Evolutionary conservation across 176 grass and related monocot species (phyloP).

Genomic region (Saccharum officinarum): DNA sequence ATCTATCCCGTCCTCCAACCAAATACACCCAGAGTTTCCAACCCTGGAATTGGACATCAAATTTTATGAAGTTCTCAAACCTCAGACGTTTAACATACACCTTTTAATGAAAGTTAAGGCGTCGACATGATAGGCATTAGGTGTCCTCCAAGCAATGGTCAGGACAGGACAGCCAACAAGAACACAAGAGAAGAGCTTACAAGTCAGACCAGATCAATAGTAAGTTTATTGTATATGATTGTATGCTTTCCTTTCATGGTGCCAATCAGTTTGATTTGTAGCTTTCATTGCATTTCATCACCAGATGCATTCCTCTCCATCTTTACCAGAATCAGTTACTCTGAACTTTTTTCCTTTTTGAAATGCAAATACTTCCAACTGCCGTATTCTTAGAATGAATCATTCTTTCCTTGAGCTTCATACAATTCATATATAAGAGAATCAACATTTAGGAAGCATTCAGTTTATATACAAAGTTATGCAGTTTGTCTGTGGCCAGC

Average conservation of each 20-base stretch:
- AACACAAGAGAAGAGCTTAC: background rate
- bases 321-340: background rate
- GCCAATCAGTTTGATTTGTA: background rate
- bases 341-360: background rate
- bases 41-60: no score
- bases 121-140: background rate
- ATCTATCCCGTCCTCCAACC: no score
- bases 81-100: background rate
- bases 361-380: background rate
- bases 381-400: background rate
- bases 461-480: conserved; percentile 43
- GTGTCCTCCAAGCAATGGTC: background rate
- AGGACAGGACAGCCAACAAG: background rate
- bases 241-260: background rate
- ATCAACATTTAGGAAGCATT: conserved; percentile 14
- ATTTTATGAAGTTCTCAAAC: background rate
- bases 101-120: background rate
- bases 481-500: background rate
- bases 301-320: background rate
- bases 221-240: background rate
- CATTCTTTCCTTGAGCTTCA: background rate
- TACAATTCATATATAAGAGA: background rate
- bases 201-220: background rate
- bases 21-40: no score
- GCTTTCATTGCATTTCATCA: background rate